Conservation (phyloP, 2,329 filamentous ascomycete species). For the Diaporthe sp. region DNA sequence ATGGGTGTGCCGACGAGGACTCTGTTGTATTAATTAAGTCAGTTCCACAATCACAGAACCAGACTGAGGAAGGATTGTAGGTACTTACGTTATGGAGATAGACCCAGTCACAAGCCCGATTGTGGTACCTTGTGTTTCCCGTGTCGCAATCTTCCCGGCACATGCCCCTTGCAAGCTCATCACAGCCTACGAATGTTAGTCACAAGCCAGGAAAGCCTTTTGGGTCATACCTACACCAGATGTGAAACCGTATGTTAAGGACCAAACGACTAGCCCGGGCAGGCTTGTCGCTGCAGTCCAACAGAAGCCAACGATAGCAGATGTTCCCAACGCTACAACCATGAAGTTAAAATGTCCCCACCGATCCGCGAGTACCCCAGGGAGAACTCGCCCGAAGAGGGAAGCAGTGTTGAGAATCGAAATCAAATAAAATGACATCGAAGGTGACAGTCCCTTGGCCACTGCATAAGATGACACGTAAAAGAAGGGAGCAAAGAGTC, state of each 20-base stretch:
- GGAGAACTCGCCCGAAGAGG: conserved; percentile 65
- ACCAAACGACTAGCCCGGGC: conserved; percentile 58
- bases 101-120: conserved; percentile 57
- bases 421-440: conserved; percentile 61
- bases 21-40: conserved; percentile 42
- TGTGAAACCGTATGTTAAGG: conserved; percentile 58
- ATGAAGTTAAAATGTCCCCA: conserved; percentile 55
- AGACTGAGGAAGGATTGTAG: neutral
- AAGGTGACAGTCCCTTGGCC: conserved; percentile 55
- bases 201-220: neutral
- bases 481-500: conserved; percentile 67
- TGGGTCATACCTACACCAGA: conserved; percentile 52
- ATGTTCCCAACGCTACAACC: conserved; percentile 52
- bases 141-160: conserved; percentile 55
- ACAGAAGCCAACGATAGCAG: conserved; percentile 56
- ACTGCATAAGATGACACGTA: conserved; percentile 63
- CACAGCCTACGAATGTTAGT: conserved; percentile 51
- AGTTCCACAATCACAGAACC: conserved; percentile 39
- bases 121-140: conserved; percentile 54
- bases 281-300: conserved; percentile 57
- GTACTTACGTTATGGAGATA: conserved; percentile 54
- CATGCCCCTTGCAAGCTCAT: conserved; percentile 61
- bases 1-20: conserved; percentile 57
- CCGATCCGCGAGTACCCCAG: conserved; percentile 59
- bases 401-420: conserved; percentile 69